Conservation (phyloP, 345 rosid species). For the Ricinus communis region DNA sequence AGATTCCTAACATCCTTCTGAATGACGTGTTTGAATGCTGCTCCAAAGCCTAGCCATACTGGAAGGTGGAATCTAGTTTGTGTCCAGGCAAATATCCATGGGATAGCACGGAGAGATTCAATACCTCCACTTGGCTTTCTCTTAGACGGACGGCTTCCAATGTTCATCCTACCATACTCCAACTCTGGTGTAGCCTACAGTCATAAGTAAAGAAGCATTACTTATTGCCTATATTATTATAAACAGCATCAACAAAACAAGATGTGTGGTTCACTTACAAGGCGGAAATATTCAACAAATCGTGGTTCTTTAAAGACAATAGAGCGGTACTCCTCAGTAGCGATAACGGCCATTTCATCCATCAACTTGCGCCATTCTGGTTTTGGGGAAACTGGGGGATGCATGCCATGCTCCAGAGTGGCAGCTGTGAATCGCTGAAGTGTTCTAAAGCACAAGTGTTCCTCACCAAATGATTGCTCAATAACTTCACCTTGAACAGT, state of each 20-base stretch:
- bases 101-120: conserved; percentile 95
- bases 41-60: conserved; percentile 96
- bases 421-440: conserved; percentile 98
- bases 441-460: conserved; percentile 88
- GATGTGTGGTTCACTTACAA: conserved; percentile 48
- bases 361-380: conserved; percentile 92
- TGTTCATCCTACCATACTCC: conserved; percentile 98
- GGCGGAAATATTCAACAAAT: conserved; percentile 96
- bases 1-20: conserved; percentile 73
- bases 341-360: conserved; percentile 90
- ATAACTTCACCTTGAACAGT: conserved; percentile 98
- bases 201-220: conserved; percentile 16
- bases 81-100: conserved; percentile 99
- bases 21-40: conserved; percentile 71
- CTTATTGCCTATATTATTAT: conserved; percentile 2
- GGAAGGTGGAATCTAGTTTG: conserved; percentile 98
- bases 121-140: conserved; percentile 95
- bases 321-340: conserved; percentile 90
- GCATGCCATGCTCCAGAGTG: conserved; percentile 96
- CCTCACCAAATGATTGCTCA: conserved; percentile 95
- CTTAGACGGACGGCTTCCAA: conserved; percentile 97
- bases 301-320: conserved; percentile 88
- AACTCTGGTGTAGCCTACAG: conserved; percentile 95
- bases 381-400: conserved; percentile 84
- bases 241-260: not conserved